Percentiles rank a stretch among this genome's conserved stretches.
These are phyloP conservation scores for Acanthamoeba lugdunensis DNA, from an alignment of 208 protist species.

Conservation along the genomic window DNA sequence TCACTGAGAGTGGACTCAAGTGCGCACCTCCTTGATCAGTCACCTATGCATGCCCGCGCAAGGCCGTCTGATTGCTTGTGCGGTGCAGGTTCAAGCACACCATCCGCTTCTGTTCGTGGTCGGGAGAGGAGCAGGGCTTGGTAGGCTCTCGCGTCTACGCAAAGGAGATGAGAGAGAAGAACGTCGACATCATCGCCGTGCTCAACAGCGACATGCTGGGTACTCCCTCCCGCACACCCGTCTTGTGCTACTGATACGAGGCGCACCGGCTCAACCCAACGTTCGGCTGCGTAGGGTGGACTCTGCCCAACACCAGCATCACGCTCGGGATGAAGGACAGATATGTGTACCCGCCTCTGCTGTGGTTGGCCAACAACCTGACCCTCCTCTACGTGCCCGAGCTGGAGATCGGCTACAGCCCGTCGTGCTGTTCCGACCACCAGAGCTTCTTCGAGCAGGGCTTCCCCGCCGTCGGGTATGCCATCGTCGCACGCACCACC, in stretches of 20 bases:
- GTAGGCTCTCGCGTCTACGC: constrained; percentile 37
- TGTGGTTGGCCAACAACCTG: constrained; percentile 36
- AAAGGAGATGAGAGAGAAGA: constrained; percentile 8
- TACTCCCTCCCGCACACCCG: neutral
- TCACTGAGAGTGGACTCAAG: constrained; percentile 62
- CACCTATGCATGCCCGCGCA: too few species aligned
- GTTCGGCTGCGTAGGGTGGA: neutral
- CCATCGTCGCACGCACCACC: neutral
- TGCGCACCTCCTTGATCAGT: neutral
- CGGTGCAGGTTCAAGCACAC: constrained; percentile 54
- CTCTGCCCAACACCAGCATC: neutral
- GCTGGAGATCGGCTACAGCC: constrained; percentile 21
- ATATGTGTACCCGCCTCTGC: neutral
- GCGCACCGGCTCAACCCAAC: neutral
- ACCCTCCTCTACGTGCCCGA: constrained; percentile 63
- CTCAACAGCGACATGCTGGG: constrained; percentile 71
- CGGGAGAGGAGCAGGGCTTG: constrained; percentile 67
- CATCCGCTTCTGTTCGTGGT: constrained; percentile 71
- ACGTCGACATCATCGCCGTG: constrained; percentile 61
- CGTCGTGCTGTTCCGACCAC: constrained; percentile 71
- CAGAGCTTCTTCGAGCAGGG: constrained; percentile 73
- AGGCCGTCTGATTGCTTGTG: neutral
- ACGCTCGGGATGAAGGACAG: constrained; percentile 70
- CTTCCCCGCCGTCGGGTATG: constrained; percentile 59
- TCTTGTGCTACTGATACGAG: neutral